These are phyloP conservation scores for Camelina laxa DNA, from an alignment of 345 rosid genomes.

Conservation along the genomic window DNA sequence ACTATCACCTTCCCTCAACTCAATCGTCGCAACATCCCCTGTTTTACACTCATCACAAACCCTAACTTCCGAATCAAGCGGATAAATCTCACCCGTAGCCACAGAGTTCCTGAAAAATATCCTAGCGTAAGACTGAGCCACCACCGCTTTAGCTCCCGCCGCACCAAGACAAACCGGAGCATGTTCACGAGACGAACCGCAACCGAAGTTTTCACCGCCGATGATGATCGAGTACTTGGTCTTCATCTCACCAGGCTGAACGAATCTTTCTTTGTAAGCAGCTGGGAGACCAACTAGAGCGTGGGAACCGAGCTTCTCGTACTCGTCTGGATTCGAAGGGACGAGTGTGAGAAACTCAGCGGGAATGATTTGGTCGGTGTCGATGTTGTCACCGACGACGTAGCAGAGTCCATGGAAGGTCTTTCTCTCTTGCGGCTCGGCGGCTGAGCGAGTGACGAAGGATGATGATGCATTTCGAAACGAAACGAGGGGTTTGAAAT, in stretches of 20 bases:
- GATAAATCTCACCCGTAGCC: slow-evolving; percentile 84
- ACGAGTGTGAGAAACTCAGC: slow-evolving; percentile 88
- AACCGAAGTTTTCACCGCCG: slow-evolving; percentile 90
- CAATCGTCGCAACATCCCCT: slow-evolving; percentile 79
- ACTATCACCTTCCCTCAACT: slow-evolving; percentile 61
- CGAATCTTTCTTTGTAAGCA: slow-evolving; percentile 64
- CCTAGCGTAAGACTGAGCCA: slow-evolving; percentile 86
- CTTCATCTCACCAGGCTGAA: slow-evolving; percentile 59
- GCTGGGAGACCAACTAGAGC: slow-evolving; percentile 84
- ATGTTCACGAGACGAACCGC: slow-evolving; percentile 95
- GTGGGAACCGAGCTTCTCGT: slow-evolving; percentile 84
- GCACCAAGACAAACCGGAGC: slow-evolving; percentile 96
- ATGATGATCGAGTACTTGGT: slow-evolving; percentile 72
- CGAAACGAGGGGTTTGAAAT: slow-evolving; percentile 27
- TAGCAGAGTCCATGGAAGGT: slow-evolving; percentile 90
- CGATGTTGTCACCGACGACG: slow-evolving; percentile 92
- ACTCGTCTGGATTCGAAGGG: slow-evolving; percentile 84
- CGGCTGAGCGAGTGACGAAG: slow-evolving; percentile 37
- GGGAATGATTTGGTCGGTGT: slow-evolving; percentile 96
- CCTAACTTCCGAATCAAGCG: slow-evolving; percentile 77
- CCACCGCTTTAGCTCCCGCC: slow-evolving; percentile 79
- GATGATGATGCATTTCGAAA: slow-evolving; percentile 24
- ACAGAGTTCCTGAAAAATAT: slow-evolving; percentile 92
- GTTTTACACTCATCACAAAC: slow-evolving; percentile 86
- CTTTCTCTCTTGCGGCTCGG: slow-evolving; percentile 39